Percentiles rank a stretch among this genome's conserved stretches.
These are phyloP conservation scores for Triticum aestivum DNA, from an alignment of 176 grass and related monocot species.

Conservation along the genomic window DNA sequence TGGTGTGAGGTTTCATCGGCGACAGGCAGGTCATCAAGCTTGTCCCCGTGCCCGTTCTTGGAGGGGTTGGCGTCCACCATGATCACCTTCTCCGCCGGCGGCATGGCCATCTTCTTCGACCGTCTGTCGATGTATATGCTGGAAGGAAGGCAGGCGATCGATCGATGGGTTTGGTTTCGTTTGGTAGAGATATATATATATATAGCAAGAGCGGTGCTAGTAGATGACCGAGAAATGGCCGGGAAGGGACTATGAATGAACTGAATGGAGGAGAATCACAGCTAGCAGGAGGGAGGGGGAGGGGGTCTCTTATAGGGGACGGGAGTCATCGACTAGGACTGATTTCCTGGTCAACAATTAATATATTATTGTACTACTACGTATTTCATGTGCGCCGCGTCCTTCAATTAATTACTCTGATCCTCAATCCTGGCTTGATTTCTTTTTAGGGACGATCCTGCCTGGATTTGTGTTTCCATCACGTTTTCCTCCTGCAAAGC, in stretches of 20 bases:
- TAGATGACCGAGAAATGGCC: not conserved
- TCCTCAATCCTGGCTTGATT: too few relatives aligned
- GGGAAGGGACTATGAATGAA: not conserved
- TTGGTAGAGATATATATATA: not conserved
- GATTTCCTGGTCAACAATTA: not conserved
- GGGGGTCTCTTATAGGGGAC: not conserved
- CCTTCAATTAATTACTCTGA: not conserved
- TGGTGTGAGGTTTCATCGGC: conserved; percentile 1
- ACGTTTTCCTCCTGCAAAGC: too few relatives aligned
- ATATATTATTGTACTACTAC: not conserved
- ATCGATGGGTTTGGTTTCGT: not conserved
- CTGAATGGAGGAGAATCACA: not conserved
- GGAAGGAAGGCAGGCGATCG: not conserved
- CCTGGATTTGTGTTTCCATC: too few relatives aligned
- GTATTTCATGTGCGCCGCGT: not conserved
- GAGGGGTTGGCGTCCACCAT: not conserved
- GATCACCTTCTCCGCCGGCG: not conserved
- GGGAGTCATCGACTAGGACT: not conserved
- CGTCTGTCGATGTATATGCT: not conserved
- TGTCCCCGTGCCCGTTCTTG: not conserved
- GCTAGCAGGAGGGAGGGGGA: not conserved
- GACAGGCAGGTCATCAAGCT: not conserved
- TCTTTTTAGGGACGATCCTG: too few relatives aligned
- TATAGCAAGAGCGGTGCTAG: not conserved
- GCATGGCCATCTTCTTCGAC: not conserved